Evolutionary conservation across 2,329 filamentous ascomycete genomes (phyloP).

Genomic region (Calonectria fujianensis): DNA sequence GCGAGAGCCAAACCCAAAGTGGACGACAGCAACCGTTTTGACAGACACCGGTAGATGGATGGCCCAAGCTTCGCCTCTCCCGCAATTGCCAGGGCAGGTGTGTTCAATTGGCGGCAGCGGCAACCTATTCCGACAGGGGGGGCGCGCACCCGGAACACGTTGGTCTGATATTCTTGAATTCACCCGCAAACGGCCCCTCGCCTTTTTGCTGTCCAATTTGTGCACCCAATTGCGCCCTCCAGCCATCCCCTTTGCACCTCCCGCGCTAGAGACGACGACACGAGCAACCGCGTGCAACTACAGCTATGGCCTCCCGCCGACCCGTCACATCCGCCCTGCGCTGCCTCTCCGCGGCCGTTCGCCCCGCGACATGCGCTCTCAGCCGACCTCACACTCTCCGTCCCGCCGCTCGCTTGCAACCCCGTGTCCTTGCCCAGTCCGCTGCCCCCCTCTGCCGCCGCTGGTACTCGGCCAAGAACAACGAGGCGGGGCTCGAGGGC

Average conservation of each 20-base stretch:
- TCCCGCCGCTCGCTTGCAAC: background rate
- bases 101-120: background rate
- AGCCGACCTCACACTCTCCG: conserved; percentile 6
- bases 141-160: background rate
- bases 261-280: background rate
- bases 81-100: conserved; percentile 17
- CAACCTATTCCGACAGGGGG: background rate
- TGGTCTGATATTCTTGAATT: background rate
- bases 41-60: background rate
- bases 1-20: background rate
- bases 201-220: background rate
- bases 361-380: conserved; percentile 36
- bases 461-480: conserved; percentile 45
- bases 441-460: conserved; percentile 33
- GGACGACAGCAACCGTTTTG: background rate
- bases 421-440: conserved; percentile 25
- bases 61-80: conserved; percentile 30
- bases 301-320: conserved; percentile 49
- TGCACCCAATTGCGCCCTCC: background rate
- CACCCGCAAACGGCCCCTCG: background rate
- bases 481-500: conserved; percentile 26
- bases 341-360: conserved; percentile 37
- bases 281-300: background rate
- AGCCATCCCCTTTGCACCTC: background rate
- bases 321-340: conserved; percentile 45